These are phyloP conservation scores for Huntiella savannae DNA, from an alignment of 2,329 filamentous ascomycete genomes.

Conservation along the genomic window DNA sequence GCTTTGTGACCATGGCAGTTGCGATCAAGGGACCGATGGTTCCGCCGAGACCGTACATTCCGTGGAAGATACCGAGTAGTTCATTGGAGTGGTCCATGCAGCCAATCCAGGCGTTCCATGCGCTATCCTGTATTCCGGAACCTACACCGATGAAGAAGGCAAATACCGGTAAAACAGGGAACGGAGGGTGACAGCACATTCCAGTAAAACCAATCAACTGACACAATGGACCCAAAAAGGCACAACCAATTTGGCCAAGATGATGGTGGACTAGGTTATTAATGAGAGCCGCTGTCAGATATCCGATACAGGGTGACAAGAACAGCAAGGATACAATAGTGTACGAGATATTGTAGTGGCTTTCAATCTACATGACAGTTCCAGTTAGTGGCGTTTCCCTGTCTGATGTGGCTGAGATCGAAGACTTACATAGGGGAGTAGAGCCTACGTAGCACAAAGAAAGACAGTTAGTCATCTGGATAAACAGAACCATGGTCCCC, in stretches of 20 bases:
- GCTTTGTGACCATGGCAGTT: slow-evolving; percentile 51
- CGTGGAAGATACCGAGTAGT: slow-evolving; percentile 53
- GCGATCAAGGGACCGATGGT: slow-evolving; percentile 51
- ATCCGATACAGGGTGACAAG: slow-evolving; percentile 46
- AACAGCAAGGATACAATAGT: slow-evolving; percentile 47
- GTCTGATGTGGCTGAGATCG: background rate
- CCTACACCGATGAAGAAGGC: slow-evolving; percentile 51
- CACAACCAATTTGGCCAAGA: slow-evolving; percentile 53
- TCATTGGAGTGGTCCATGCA: slow-evolving; percentile 58
- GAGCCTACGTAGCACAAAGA: slow-evolving; percentile 19
- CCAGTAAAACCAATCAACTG: slow-evolving; percentile 48
- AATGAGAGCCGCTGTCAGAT: slow-evolving; percentile 39
- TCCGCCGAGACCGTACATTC: slow-evolving; percentile 52
- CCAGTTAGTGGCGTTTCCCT: background rate
- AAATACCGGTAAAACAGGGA: slow-evolving; percentile 43
- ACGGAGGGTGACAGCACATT: slow-evolving; percentile 49
- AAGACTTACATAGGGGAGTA: slow-evolving; percentile 27
- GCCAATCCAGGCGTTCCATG: slow-evolving; percentile 43
- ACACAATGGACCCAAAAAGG: slow-evolving; percentile 41
- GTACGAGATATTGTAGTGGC: slow-evolving; percentile 41
- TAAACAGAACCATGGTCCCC: background rate
- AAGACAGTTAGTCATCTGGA: slow-evolving; percentile 8
- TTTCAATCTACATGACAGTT: slow-evolving; percentile 6
- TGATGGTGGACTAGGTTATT: slow-evolving; percentile 47
- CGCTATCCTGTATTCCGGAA: slow-evolving; percentile 46